Evolutionary conservation across 1,284 basidiomycete genomes (phyloP), one percentile per base, ranked within the genome.

Genomic region (Cystobasidium sp.): DNA sequence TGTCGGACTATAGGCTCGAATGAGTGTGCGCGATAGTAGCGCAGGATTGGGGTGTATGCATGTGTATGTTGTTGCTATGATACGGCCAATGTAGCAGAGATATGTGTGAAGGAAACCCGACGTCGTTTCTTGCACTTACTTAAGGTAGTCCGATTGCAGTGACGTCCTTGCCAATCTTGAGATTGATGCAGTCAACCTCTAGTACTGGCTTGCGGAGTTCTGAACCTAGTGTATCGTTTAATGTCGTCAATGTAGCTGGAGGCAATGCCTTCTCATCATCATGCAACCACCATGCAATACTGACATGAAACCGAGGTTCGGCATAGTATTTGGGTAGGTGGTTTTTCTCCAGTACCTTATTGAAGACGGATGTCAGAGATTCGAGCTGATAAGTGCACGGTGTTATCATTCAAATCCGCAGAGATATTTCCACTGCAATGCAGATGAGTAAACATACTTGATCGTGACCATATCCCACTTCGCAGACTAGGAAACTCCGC

Each of bases 241-340:
- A 3, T 24, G n/a, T 41, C 31, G 37, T 47, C 6, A 69, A 51
- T n/a, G n/a, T 58, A 31, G 62, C 56, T 59, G 56, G 5, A 6
- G 56, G 41, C 7, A 56, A 24, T 6, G 31, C 47, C 12, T 55
- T 52, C 2, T 41, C 37, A 3, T 55, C 44, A 44, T 72, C 22
- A 10, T 73, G 75, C 18, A 75, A 53, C 68, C 68, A 69, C 91
- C 92, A 93, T 9, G 87, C 91, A 68, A 94, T 86, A 0, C 91
- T 93, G 12, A 88, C 86, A 79, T 94, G 92, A 79, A 92, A 93
- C 43, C 88, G 86, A 18, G 92, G 90, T 52, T 86, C 83, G 24
- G 83, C 79, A 80, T 94, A 93, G 82, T 90, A 93, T 68, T 86
- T 85, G 78, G 88, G 87, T 76, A 93, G 90, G 49, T 88, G 87